phyloP scores from a whole-genome alignment of 805 yeast genomes.

The Cyberlindnera maritima region DNA sequence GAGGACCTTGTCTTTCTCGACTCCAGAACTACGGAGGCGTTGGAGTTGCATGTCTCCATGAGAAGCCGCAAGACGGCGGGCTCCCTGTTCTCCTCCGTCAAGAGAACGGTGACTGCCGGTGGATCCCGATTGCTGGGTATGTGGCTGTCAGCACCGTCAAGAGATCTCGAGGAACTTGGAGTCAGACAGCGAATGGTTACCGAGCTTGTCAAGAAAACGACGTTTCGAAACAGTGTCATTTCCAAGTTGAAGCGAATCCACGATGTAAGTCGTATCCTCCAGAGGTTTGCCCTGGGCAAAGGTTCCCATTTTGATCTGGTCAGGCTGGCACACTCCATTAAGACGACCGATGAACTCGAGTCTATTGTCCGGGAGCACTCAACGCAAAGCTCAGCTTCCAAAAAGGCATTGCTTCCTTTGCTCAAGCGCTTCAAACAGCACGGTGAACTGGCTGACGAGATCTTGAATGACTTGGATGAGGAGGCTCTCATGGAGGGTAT shows the following conservation, averaged over 20 bases:
- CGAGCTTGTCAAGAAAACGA: conserved; percentile 34
- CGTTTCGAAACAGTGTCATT: conserved; percentile 32
- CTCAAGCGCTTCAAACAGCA: conserved; percentile 36
- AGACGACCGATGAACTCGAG: conserved; percentile 32
- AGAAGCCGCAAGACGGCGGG: conserved; percentile 60
- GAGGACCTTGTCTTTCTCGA: conserved; percentile 71
- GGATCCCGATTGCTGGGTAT: conserved; percentile 78
- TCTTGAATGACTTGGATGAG: conserved; percentile 41
- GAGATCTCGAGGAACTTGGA: conserved; percentile 52
- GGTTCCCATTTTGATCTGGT: conserved; percentile 45
- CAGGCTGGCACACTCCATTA: conserved; percentile 41
- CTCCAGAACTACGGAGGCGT: conserved; percentile 69
- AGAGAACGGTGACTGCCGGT: conserved; percentile 72
- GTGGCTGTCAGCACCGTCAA: conserved; percentile 82
- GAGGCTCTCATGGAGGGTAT: conserved; percentile 28
- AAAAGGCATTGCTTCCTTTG: conserved; percentile 21
- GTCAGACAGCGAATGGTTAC: conserved; percentile 53
- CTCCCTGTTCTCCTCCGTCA: conserved; percentile 65
- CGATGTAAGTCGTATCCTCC: conserved; percentile 60
- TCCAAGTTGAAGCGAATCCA: conserved; percentile 42
- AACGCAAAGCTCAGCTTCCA: conserved; percentile 29
- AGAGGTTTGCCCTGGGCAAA: conserved; percentile 50
- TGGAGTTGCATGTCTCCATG: conserved; percentile 65
- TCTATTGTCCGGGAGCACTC: conserved; percentile 20
- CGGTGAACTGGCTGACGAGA: conserved; percentile 37